These are phyloP conservation scores for Geotrichum histeridarum DNA, from an alignment of 1,139 yeast genomes.

Conservation along the genomic window DNA sequence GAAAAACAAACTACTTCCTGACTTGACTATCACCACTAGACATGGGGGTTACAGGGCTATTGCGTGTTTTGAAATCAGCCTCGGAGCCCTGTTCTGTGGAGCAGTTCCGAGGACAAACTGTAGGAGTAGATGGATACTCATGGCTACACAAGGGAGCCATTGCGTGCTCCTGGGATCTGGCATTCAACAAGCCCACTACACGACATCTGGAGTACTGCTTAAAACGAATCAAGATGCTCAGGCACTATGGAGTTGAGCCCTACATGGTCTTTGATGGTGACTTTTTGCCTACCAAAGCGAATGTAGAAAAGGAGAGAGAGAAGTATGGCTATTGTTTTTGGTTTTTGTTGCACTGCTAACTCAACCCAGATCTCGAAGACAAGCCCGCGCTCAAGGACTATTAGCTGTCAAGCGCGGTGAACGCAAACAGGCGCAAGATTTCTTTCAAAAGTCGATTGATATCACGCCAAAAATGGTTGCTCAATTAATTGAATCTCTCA, in stretches of 20 bases:
- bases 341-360: neutral
- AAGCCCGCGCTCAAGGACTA: conserved; percentile 43
- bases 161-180: conserved; percentile 80
- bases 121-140: conserved; percentile 93
- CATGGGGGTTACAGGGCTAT: conserved; percentile 55
- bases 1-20: neutral
- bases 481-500: conserved; percentile 66
- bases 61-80: conserved; percentile 67
- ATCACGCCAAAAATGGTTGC: conserved; percentile 91
- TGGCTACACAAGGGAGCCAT: conserved; percentile 90
- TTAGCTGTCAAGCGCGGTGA: conserved; percentile 50
- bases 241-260: conserved; percentile 66
- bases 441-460: conserved; percentile 73
- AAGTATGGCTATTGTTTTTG: conserved; percentile 18
- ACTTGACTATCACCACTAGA: neutral
- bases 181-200: conserved; percentile 63
- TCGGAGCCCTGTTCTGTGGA: conserved; percentile 57
- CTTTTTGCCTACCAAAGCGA: conserved; percentile 69
- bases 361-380: conserved; percentile 41
- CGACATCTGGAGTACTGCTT: conserved; percentile 48
- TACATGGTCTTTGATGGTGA: conserved; percentile 95
- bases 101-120: conserved; percentile 62
- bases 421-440: conserved; percentile 56
- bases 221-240: conserved; percentile 61
- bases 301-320: conserved; percentile 64